These are phyloP conservation scores for Diatrype stigma DNA, from an alignment of 2,329 filamentous ascomycete species.

Conservation along the genomic window DNA sequence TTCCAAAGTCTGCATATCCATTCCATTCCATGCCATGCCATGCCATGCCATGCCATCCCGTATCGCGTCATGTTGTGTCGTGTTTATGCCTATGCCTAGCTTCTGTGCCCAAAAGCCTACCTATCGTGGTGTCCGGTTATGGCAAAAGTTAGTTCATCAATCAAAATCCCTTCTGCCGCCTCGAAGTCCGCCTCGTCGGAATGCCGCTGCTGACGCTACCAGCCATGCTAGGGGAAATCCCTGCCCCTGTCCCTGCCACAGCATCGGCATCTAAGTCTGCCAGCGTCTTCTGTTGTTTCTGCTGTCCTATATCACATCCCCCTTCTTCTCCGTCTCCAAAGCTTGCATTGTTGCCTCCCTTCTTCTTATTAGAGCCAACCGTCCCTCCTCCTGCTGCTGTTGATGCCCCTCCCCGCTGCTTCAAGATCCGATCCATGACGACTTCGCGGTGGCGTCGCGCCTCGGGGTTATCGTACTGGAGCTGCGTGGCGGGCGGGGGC, in stretches of 20 bases:
- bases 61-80: no score
- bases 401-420: not conserved
- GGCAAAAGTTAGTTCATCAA: no score
- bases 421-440: slow-evolving; percentile 20
- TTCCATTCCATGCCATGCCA: no score
- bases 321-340: not conserved
- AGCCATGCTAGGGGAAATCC: not conserved
- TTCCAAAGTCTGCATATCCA: no score
- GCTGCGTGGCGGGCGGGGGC: slow-evolving; percentile 45
- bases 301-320: not conserved
- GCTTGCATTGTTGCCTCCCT: not conserved
- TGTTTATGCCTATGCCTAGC: no score
- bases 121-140: no score
- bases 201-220: not conserved
- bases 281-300: not conserved
- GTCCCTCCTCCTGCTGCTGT: not conserved
- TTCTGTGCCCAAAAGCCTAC: no score
- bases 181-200: slow-evolving; percentile 11
- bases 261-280: slow-evolving; percentile 1
- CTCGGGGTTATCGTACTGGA: slow-evolving; percentile 50
- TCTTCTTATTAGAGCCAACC: not conserved
- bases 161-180: slow-evolving; percentile 10
- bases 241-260: no score
- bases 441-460: slow-evolving; percentile 33
- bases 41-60: no score